Evolutionary conservation across 1,284 basidiomycete genomes (phyloP), one percentile per base, ranked within the genome.

Genomic region (Chalciporus piperatoides): DNA sequence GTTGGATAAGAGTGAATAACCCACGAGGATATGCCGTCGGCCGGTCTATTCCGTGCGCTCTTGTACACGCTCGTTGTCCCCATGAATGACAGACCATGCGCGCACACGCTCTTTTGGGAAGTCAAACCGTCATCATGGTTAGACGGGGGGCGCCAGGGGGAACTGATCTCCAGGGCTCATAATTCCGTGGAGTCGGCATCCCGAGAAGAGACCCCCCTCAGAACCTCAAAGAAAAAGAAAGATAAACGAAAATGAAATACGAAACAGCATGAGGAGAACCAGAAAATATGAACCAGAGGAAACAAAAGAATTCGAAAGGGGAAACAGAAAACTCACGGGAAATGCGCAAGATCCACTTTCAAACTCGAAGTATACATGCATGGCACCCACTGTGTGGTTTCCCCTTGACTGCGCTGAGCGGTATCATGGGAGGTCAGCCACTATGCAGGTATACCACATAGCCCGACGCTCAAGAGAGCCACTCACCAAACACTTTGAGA

Each of bases 311-410:
- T 6, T 21, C 14, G 19, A 15, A 36, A 12, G 25, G 15, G 30
- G 24, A 15, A 42, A 23, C 21, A 23, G 21, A 23, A 19, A 23
- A 68, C 81, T 61, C 59, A 91, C 90, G 0, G 90, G 90, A 63
- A 92, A 88, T 23, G 79, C 65, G 66, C 91, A 92, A 61, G 88
- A 87, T 6, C 82, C 86, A 21, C 79, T 72, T 8, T 71, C 66
- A 51, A 85, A 85, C 65, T 92, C 79, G 49, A 92, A 64, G 23
- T 90, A 74, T 4, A 95, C 21, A 23, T 23, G 21, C 86, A 2
- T 92, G 91, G 45, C 76, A 75, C 6, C 77, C 63, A 37, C 72
- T 69, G 66, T 93, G 92, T 2, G 59, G 54, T 11, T 75, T 70
- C 1, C 77, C 80, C 65, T 95, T 90, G 59, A 88, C 80, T 12